phyloP scores from a whole-genome alignment of 371 early-diverging fungal genomes.

The Capniomyces stellatus region DNA sequence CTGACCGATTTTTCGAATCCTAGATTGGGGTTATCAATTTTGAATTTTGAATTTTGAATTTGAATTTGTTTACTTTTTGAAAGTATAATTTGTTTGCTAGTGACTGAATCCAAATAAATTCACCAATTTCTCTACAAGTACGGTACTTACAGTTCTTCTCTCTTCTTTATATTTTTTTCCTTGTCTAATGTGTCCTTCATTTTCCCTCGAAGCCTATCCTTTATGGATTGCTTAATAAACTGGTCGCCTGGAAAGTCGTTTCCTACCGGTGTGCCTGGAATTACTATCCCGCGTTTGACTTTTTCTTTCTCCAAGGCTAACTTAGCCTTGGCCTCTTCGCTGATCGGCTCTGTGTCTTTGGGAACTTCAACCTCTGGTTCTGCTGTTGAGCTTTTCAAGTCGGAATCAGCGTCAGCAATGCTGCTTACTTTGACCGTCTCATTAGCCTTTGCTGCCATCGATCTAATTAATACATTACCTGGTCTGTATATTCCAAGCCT shows the following conservation, averaged over 20 bases:
- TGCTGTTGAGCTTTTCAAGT: too few species aligned
- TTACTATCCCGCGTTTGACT: background rate
- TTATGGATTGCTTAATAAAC: background rate
- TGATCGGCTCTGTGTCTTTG: background rate
- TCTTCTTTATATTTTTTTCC: slow-evolving; percentile 23
- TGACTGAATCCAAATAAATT: background rate
- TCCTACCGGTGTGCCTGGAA: slow-evolving; percentile 2
- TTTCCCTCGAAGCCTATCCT: slow-evolving; percentile 12
- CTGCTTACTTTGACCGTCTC: too few species aligned
- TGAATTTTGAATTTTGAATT: background rate
- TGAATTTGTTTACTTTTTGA: background rate
- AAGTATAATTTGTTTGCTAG: background rate
- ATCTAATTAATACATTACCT: too few species aligned
- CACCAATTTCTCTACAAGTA: background rate
- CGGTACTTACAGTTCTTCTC: slow-evolving; percentile 9
- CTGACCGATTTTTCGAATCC: slow-evolving; percentile 21
- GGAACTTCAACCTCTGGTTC: too few species aligned
- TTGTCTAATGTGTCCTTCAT: slow-evolving; percentile 21
- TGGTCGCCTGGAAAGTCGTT: background rate
- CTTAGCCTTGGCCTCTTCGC: background rate
- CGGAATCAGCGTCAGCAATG: too few species aligned
- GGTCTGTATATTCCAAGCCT: too few species aligned
- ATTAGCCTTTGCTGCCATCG: too few species aligned
- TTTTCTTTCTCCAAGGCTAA: background rate
- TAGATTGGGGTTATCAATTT: background rate